Conservation (phyloP, 345 rosid species). For the Passiflora organensis region DNA sequence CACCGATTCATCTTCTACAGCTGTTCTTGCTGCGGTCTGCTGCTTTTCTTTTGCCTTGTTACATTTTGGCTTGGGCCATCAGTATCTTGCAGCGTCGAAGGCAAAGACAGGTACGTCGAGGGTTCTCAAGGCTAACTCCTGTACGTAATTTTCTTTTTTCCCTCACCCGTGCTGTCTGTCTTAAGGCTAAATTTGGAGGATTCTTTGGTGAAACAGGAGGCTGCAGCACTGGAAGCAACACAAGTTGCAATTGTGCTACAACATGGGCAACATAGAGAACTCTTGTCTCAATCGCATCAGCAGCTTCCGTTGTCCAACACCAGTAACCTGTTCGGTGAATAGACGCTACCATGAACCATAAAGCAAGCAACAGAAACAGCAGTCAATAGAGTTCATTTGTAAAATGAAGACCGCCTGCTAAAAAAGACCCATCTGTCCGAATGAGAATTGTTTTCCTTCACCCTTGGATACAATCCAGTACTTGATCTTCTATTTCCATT, state of each 20-base stretch:
- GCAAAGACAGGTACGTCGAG: slow-evolving; percentile 80
- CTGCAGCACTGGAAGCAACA: slow-evolving; percentile 76
- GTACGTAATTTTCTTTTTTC: neutral
- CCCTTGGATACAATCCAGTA: neutral
- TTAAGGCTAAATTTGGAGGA: slow-evolving; percentile 9
- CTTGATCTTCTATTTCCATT: too few relatives aligned
- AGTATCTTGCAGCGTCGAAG: slow-evolving; percentile 88
- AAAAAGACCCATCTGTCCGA: neutral
- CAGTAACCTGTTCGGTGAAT: slow-evolving; percentile 44
- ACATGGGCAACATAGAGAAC: slow-evolving; percentile 67
- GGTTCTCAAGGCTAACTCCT: neutral
- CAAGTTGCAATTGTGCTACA: slow-evolving; percentile 83
- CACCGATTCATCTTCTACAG: slow-evolving; percentile 33
- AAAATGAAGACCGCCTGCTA: neutral
- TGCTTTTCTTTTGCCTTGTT: slow-evolving; percentile 88
- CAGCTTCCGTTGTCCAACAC: slow-evolving; percentile 38
- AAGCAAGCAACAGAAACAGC: neutral
- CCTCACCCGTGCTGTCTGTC: neutral
- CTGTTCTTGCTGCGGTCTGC: slow-evolving; percentile 70
- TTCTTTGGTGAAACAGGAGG: slow-evolving; percentile 55
- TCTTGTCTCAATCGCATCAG: slow-evolving; percentile 67
- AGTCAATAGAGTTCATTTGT: neutral
- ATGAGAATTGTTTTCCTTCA: too few relatives aligned
- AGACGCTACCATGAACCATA: neutral
- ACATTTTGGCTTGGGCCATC: slow-evolving; percentile 99